These are phyloP conservation scores for Xylaria sp. DNA, from an alignment of 2,329 filamentous ascomycete genomes.

Conservation along the genomic window DNA sequence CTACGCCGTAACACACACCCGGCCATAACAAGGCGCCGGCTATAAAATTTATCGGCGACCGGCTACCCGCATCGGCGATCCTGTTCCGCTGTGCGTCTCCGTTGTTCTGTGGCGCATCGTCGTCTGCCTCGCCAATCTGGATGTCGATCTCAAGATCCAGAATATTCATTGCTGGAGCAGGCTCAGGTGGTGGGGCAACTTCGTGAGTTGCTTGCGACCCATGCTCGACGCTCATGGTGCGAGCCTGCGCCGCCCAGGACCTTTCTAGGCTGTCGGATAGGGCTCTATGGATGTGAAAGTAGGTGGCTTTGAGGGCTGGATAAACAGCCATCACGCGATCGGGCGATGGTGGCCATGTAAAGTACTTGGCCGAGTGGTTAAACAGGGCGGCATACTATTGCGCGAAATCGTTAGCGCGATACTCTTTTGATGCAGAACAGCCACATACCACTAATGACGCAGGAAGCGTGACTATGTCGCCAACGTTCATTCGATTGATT, in stretches of 20 bases:
- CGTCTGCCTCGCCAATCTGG: conserved; percentile 38
- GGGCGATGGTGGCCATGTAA: conserved; percentile 66
- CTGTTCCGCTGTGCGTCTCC: conserved; percentile 37
- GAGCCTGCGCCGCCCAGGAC: conserved; percentile 58
- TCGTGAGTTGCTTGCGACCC: conserved; percentile 28
- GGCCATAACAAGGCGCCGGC: conserved; percentile 78
- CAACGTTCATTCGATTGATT: conserved; percentile 71
- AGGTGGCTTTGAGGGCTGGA: conserved; percentile 57
- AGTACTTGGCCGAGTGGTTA: conserved; percentile 58
- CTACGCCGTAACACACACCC: conserved; percentile 80
- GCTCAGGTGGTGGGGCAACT: conserved; percentile 26
- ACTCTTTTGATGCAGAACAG: background rate
- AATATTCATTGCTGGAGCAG: conserved; percentile 36
- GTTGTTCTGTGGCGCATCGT: conserved; percentile 42
- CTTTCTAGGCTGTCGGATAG: conserved; percentile 61
- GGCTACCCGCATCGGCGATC: conserved; percentile 26
- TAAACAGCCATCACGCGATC: conserved; percentile 62
- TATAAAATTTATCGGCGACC: conserved; percentile 57
- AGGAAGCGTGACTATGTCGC: conserved; percentile 60
- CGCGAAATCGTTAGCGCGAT: conserved; percentile 16
- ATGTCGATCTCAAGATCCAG: conserved; percentile 46
- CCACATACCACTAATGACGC: conserved; percentile 47
- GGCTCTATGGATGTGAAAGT: conserved; percentile 59
- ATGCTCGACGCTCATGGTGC: conserved; percentile 47
- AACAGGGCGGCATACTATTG: conserved; percentile 61